Conservation (phyloP, 208 protist genomes). For the Angomonas ambiguus region DNA sequence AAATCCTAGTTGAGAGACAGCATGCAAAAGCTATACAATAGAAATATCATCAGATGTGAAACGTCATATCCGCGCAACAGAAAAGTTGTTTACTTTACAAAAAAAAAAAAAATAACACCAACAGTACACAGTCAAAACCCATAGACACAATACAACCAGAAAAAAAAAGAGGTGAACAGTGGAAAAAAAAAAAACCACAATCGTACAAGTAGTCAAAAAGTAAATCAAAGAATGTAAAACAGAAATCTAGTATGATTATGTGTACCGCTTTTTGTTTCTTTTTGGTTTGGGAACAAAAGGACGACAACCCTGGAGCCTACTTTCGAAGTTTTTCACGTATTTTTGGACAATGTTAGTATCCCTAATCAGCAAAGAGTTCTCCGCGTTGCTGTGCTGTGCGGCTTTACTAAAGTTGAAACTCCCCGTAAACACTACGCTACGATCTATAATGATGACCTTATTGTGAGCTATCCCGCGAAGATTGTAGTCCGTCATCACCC, state of each 20-base stretch:
- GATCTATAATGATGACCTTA: conserved; percentile 1
- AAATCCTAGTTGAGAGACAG: not conserved
- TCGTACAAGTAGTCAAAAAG: too few relatives aligned
- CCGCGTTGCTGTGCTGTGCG: not conserved
- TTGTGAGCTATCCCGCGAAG: not conserved
- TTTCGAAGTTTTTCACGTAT: not conserved
- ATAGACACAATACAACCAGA: not conserved
- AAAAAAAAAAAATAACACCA: not conserved
- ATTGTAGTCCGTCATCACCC: not conserved
- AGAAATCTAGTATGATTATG: too few relatives aligned
- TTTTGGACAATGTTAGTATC: not conserved
- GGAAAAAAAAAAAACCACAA: too few relatives aligned
- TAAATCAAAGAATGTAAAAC: too few relatives aligned
- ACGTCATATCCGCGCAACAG: not conserved
- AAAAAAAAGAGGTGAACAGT: not conserved
- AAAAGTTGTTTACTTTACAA: not conserved
- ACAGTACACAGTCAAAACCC: not conserved
- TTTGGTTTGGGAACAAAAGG: not conserved
- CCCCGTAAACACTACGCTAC: not conserved
- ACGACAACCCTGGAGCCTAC: not conserved
- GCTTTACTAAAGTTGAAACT: conserved; percentile 7
- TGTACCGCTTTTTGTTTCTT: not conserved
- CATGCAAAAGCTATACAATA: not conserved
- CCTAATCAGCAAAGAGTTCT: not conserved
- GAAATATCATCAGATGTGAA: not conserved